Percentiles rank a stretch among this genome's conserved stretches.
phyloP scores from a whole-genome alignment of 2,329 filamentous ascomycete species.

The Sordariomycetes sp. region DNA sequence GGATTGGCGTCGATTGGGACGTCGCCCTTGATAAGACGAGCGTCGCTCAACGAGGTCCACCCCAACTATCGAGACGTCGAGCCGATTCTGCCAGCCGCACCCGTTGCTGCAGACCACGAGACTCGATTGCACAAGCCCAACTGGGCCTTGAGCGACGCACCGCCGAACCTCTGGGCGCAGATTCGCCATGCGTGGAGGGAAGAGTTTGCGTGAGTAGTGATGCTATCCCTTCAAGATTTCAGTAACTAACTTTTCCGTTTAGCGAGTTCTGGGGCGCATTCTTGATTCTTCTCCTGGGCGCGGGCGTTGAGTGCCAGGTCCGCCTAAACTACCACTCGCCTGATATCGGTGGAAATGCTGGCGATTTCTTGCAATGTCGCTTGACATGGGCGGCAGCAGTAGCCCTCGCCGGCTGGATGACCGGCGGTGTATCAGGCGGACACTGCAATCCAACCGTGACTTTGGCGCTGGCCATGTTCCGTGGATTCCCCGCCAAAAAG shows the following conservation, averaged over 20 bases:
- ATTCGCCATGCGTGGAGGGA: constrained; percentile 2
- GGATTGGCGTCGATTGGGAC: no score
- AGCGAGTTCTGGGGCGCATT: constrained; percentile 2
- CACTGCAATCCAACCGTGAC: constrained; percentile 2
- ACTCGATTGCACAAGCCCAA: constrained; percentile 2
- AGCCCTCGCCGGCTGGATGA: background rate
- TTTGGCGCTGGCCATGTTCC: background rate
- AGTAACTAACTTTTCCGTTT: background rate
- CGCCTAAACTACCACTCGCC: constrained; percentile 2
- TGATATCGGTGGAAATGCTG: constrained; percentile 1
- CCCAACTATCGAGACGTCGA: background rate
- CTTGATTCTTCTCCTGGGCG: constrained; percentile 1
- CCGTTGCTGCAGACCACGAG: constrained; percentile 1
- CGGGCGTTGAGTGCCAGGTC: constrained; percentile 2
- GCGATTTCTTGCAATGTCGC: constrained; percentile 2
- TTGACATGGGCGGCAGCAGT: constrained; percentile 1
- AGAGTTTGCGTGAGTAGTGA: constrained; percentile 2
- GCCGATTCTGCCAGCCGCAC: background rate
- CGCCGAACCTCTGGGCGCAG: constrained; percentile 1
- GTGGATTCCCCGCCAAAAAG: constrained; percentile 1
- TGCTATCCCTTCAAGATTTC: background rate
- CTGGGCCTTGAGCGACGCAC: constrained; percentile 1
- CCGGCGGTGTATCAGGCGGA: constrained; percentile 1
- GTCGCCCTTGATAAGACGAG: no score
- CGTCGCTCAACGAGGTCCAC: constrained; percentile 1